Base-by-base conservation (phyloP, 2,329 filamentous ascomycete genomes). In the Fusarium stilboides region DNA sequence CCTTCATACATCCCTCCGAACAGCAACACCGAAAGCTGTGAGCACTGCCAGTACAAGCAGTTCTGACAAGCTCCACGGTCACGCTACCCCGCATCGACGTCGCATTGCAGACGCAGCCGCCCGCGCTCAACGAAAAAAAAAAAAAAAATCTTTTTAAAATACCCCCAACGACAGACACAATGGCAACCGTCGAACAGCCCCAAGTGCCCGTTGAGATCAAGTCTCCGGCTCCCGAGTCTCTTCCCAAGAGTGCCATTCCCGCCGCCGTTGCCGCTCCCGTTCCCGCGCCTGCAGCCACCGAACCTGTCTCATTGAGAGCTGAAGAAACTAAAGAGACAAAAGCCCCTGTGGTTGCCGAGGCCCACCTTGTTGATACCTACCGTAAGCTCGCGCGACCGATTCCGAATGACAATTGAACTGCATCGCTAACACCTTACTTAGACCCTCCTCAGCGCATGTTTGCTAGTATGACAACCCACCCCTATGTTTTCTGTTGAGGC, bases 331-430 rank as follows among this genome's bases (percentile, higher is more conserved):
- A 56, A 37, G 46, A 54, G 24, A 61, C 61, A 75, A 86, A 84
- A 78, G 77, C 74, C 72, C 87, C 86, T 47, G 90, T 92, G 75
- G 91, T 94, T 75, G 85, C 86, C 65, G 92, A 94, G 85, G 91
- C 92, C 76, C 91, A 94, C 80, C 82, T 90, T 77, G 91, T 94
- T 73, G 90, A 93, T 80, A 94, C 91, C 20, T 93, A 84, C 77
- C 87, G 88, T 91, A 81, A 85, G 88, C 62, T 61, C 33, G 36
- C 62, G 24, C 40, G 34, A 19, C 31, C 33, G 28, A 17, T 15
- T 20, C 33, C 22, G 13, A 46, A 33, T 44, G 28, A 26, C 20
- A 26, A 42, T 60, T 39, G 43, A 34, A 61, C 53, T 62, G 34
- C 43, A 59, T 66, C 57, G 63, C 70, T 75, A 68, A 71, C 56